Evolutionary conservation across 805 yeast genomes (phyloP).

Genomic region (Barnettozyma wickerhamii): DNA sequence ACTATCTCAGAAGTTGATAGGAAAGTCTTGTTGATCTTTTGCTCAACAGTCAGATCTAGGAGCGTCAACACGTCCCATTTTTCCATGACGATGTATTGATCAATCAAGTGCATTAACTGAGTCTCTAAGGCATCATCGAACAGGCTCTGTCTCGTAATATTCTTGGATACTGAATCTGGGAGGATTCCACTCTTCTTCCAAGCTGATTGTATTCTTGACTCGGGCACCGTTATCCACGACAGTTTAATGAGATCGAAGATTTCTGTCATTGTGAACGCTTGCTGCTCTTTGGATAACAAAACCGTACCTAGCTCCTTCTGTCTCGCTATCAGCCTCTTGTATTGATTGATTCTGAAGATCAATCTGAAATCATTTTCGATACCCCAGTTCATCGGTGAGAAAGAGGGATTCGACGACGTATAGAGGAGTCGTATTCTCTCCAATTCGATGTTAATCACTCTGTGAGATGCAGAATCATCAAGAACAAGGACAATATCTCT

Average conservation of each 20-base stretch:
- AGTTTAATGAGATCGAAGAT: constrained; percentile 55
- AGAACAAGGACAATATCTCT: constrained; percentile 52
- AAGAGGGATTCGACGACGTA: constrained; percentile 34
- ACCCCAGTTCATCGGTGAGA: constrained; percentile 62
- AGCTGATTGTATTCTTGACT: constrained; percentile 33
- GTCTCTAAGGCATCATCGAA: constrained; percentile 36
- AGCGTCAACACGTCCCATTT: constrained; percentile 57
- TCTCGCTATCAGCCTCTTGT: constrained; percentile 32
- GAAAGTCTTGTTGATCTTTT: constrained; percentile 38
- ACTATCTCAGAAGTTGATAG: constrained; percentile 58
- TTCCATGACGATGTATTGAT: constrained; percentile 42
- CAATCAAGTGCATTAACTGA: constrained; percentile 41
- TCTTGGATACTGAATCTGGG: constrained; percentile 28
- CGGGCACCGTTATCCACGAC: constrained; percentile 47
- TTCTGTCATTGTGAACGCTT: constrained; percentile 46
- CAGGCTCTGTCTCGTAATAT: constrained; percentile 27
- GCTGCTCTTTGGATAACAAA: constrained; percentile 31
- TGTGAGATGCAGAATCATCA: constrained; percentile 61
- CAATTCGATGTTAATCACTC: constrained; percentile 50
- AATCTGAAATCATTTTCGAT: constrained; percentile 58
- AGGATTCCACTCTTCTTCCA: constrained; percentile 42
- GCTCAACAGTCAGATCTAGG: constrained; percentile 43
- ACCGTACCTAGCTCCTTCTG: constrained; percentile 17
- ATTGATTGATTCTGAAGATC: constrained; percentile 54
- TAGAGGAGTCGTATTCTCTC: constrained; percentile 37